A percentile compares a stretch with the other conserved stretches of the same genome.
Evolutionary conservation across 2,329 filamentous ascomycete species (phyloP).

Genomic region (Fusarium anguioides): DNA sequence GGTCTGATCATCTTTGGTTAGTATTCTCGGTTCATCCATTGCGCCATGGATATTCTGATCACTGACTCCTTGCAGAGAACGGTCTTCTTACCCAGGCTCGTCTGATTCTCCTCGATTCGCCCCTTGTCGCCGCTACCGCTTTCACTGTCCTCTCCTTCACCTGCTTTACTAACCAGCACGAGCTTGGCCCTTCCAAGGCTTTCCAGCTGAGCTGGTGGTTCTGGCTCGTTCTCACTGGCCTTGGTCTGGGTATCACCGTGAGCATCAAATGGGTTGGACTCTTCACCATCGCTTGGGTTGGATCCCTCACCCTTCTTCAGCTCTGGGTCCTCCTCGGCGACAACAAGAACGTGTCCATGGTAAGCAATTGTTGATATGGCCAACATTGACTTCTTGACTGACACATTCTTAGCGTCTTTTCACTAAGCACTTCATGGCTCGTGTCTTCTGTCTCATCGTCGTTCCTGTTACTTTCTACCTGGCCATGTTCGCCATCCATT

Average conservation of each 20-base stretch:
- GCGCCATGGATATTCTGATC: not conserved
- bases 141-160: constrained; percentile 90
- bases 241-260: constrained; percentile 87
- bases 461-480: constrained; percentile 93
- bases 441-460: constrained; percentile 89
- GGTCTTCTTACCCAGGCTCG: constrained; percentile 94
- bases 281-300: constrained; percentile 99
- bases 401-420: constrained; percentile 71
- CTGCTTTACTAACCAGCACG: constrained; percentile 96
- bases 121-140: constrained; percentile 91
- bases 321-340: constrained; percentile 96
- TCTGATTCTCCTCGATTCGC: constrained; percentile 94
- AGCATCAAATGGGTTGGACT: constrained; percentile 99
- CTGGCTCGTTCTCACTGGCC: constrained; percentile 88
- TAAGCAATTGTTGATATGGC: constrained; percentile 51
- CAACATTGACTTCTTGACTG: constrained; percentile 4
- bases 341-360: constrained; percentile 82
- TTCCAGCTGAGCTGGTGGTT: constrained; percentile 97
- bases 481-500: constrained; percentile 97
- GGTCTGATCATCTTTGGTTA: constrained; percentile 90
- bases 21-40: constrained; percentile 49
- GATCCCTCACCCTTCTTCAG: constrained; percentile 87
- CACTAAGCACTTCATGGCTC: constrained; percentile 93
- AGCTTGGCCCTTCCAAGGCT: constrained; percentile 87
- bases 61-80: constrained; percentile 74